These are phyloP conservation scores for Pulicaria dysenterica DNA, from an alignment of 129 eudicot species.

Conservation along the genomic window DNA sequence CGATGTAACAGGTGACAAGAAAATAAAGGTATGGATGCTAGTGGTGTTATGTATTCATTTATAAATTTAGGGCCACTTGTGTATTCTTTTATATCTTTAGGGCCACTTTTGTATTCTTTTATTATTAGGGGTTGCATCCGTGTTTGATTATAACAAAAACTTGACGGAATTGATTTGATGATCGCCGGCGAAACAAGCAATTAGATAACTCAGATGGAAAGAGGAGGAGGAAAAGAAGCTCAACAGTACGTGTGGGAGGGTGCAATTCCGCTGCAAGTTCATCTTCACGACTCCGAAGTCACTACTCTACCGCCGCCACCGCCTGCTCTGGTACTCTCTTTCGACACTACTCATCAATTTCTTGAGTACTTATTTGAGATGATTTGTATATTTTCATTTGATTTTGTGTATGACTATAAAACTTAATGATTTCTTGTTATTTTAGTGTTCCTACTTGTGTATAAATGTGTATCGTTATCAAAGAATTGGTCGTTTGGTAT, in stretches of 20 bases:
- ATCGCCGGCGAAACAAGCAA: conserved; percentile 29
- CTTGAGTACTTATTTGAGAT: neutral
- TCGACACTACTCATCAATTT: neutral
- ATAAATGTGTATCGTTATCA: conserved; percentile 4
- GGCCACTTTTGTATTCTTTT: no score
- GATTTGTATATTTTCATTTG: conserved; percentile 4
- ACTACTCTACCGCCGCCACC: conserved; percentile 94
- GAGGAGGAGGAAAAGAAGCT: conserved; percentile 58
- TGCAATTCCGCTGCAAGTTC: conserved; percentile 89
- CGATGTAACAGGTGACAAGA: no score
- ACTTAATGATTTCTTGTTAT: conserved; percentile 1
- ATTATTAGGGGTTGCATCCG: conserved; percentile 6
- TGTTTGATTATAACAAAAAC: conserved; percentile 26
- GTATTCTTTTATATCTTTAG: no score
- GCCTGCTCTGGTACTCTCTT: conserved; percentile 66
- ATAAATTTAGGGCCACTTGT: no score
- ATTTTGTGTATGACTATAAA: neutral
- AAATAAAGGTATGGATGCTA: no score
- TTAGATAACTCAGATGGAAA: conserved; percentile 38
- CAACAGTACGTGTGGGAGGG: conserved; percentile 80
- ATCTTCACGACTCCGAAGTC: conserved; percentile 97
- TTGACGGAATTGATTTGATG: conserved; percentile 22
- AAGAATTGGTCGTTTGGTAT: neutral
- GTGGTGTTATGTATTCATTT: no score
- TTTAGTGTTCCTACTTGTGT: conserved; percentile 2